Conservation (phyloP, 2,329 filamentous ascomycete species). For the Hirsutella minnesotensis region DNA sequence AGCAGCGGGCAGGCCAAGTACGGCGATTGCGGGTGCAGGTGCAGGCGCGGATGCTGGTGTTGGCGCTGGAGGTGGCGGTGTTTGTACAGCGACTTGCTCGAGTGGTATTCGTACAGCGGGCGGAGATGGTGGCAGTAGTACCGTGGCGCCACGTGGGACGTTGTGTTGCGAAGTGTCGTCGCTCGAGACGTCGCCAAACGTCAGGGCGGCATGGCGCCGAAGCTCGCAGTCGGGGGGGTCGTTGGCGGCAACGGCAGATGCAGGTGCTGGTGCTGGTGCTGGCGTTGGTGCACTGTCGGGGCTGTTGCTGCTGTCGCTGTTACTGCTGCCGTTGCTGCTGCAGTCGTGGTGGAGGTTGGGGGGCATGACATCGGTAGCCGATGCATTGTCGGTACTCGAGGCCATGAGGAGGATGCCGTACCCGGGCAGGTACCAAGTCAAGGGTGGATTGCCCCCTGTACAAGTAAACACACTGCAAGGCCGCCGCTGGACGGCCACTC, state of each 20-base stretch:
- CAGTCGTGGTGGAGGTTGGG: background rate
- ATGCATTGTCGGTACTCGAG: conserved; percentile 4
- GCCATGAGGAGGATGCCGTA: conserved; percentile 4
- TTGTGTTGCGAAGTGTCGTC: conserved; percentile 15
- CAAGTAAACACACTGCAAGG: too few relatives aligned
- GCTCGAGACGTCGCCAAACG: conserved; percentile 16
- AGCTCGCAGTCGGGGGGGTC: background rate
- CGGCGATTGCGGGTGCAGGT: background rate
- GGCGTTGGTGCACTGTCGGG: too few relatives aligned
- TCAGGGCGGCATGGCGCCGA: conserved; percentile 10
- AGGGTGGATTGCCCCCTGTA: too few relatives aligned
- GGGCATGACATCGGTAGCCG: conserved; percentile 5
- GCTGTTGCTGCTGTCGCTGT: too few relatives aligned
- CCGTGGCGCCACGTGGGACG: conserved; percentile 11
- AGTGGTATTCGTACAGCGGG: conserved; percentile 1
- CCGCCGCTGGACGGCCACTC: background rate
- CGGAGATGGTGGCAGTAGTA: conserved; percentile 3
- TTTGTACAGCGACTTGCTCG: conserved; percentile 1
- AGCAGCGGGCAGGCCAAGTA: background rate
- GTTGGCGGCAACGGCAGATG: background rate
- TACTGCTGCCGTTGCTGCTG: background rate
- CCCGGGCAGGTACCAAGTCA: too few relatives aligned
- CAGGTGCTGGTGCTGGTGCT: too few relatives aligned
- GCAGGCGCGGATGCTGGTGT: conserved; percentile 8
- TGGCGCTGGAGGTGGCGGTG: background rate